phyloP scores from a whole-genome alignment of 495 filamentous ascomycete genomes.

The Clavariopsis aquatica region DNA sequence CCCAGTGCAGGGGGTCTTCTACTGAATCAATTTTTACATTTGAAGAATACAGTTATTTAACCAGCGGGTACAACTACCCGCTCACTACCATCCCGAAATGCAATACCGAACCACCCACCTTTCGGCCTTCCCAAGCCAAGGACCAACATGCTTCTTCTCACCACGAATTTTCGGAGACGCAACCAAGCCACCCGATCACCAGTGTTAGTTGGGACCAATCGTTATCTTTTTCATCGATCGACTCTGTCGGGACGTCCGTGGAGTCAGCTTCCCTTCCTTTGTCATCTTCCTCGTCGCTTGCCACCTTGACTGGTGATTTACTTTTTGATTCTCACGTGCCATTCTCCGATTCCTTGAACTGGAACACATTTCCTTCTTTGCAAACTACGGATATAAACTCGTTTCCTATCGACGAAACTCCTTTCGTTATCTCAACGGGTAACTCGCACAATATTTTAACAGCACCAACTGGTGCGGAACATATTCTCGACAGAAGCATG shows the following conservation, averaged over 20 bases:
- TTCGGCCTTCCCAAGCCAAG: conserved; percentile 1
- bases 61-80: conserved; percentile 23
- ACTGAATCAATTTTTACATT: conserved; percentile 21
- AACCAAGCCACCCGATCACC: conserved; percentile 11
- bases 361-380: conserved; percentile 20
- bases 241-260: background rate
- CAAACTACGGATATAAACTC: conserved; percentile 5
- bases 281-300: conserved; percentile 12
- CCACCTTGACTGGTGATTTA: conserved; percentile 9
- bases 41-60: conserved; percentile 28
- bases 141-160: conserved; percentile 17
- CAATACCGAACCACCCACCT: conserved; percentile 1
- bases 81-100: conserved; percentile 21
- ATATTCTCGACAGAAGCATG: conserved; percentile 2
- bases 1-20: conserved; percentile 23
- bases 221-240: conserved; percentile 10
- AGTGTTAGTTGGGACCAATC: conserved; percentile 22
- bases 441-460: background rate
- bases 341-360: conserved; percentile 9
- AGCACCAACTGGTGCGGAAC: background rate
- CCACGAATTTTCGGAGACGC: conserved; percentile 19
- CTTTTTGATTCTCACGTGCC: conserved; percentile 3
- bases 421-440: background rate
- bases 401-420: conserved; percentile 6
- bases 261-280: conserved; percentile 12